These are phyloP conservation scores for Mortierella sp. DNA, from an alignment of 371 early-diverging fungal genomes.

Conservation along the genomic window DNA sequence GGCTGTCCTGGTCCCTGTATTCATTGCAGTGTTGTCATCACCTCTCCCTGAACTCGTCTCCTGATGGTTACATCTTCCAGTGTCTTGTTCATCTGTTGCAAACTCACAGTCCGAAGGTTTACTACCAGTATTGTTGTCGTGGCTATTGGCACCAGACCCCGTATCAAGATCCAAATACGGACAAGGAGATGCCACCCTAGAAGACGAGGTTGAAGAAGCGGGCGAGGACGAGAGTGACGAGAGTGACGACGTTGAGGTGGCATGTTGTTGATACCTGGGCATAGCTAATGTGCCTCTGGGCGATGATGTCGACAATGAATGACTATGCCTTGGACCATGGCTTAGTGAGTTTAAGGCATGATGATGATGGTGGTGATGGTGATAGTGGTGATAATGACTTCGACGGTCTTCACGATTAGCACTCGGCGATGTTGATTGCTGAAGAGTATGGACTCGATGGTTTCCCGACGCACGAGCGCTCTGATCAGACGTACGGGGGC, in stretches of 20 bases:
- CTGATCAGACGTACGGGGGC: background rate
- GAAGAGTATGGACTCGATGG: conserved; percentile 2
- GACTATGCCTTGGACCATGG: conserved; percentile 5
- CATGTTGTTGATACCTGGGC: conserved; percentile 11
- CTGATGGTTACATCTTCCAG: background rate
- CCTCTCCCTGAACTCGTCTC: background rate
- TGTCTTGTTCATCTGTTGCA: background rate
- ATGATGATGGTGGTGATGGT: background rate
- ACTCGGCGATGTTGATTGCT: conserved; percentile 3
- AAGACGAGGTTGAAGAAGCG: conserved; percentile 19
- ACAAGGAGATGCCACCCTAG: conserved; percentile 22
- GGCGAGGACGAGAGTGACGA: conserved; percentile 21
- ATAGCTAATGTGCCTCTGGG: conserved; percentile 8
- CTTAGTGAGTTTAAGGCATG: background rate
- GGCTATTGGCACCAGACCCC: background rate
- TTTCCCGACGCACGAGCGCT: background rate
- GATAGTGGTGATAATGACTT: background rate
- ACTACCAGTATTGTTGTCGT: too few species aligned
- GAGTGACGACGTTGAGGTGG: conserved; percentile 5
- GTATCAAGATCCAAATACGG: background rate
- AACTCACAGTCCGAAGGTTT: too few species aligned
- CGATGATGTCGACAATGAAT: conserved; percentile 1
- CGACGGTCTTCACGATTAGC: conserved; percentile 18
- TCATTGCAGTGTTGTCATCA: background rate
- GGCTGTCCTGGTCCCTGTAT: background rate